Evolutionary conservation across 148 eudicot genomes (phyloP).

Genomic region (Fallopia convolvulus): DNA sequence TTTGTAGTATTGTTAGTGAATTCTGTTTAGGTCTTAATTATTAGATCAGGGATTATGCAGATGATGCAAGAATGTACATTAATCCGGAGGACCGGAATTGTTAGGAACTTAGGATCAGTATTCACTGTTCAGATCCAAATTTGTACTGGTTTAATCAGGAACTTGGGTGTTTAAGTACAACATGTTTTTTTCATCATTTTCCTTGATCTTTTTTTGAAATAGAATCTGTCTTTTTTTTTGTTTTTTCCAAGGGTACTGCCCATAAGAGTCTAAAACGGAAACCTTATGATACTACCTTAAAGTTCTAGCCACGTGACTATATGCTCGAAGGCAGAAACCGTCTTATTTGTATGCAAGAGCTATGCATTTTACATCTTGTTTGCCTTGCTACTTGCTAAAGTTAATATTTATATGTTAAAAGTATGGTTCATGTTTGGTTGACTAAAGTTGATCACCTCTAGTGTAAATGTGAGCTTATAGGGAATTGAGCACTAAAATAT

Average conservation of each 20-base stretch:
- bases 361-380: background rate
- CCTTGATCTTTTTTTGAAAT: conserved; percentile 4
- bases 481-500: background rate
- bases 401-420: background rate
- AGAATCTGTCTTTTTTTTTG: background rate
- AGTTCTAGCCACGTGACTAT: too few relatives aligned
- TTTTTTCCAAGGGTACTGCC: too few relatives aligned
- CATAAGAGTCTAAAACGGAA: too few relatives aligned
- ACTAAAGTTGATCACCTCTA: background rate
- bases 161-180: background rate
- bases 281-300: too few relatives aligned
- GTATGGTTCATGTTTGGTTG: background rate
- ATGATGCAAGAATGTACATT: conserved; percentile 5
- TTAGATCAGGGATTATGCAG: background rate
- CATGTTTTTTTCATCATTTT: background rate
- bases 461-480: background rate
- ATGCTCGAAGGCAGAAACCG: background rate
- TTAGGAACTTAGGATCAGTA: background rate
- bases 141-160: background rate
- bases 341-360: background rate
- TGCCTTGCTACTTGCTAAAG: background rate
- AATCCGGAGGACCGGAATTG: background rate
- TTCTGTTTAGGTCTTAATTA: background rate
- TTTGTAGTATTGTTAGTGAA: background rate
- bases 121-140: background rate